Conservation (phyloP, 352 stramenopile genomes). For the Discostella stelligera region DNA sequence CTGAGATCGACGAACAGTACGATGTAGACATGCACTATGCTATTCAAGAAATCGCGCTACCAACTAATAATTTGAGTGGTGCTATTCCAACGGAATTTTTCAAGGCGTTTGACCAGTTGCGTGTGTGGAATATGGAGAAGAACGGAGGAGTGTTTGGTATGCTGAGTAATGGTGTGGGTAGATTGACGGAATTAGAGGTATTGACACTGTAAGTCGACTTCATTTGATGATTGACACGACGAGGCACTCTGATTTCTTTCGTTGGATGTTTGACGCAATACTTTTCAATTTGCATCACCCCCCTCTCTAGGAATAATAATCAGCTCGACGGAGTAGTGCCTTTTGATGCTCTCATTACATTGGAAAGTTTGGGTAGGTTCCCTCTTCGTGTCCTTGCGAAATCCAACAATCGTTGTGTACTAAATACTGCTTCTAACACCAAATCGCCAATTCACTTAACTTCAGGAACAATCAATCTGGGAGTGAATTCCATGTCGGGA, state of each 20-base stretch:
- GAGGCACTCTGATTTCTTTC: too few species aligned
- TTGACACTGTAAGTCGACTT: slow-evolving; percentile 24
- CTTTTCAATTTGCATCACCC: neutral
- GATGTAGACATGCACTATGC: slow-evolving; percentile 2
- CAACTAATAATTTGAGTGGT: slow-evolving; percentile 15
- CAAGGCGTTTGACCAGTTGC: slow-evolving; percentile 10
- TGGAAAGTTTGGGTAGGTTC: neutral
- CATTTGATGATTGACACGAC: neutral
- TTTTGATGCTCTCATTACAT: slow-evolving; percentile 4
- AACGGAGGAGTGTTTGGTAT: neutral
- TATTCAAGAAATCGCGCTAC: slow-evolving; percentile 13
- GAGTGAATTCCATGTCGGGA: neutral
- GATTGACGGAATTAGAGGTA: neutral
- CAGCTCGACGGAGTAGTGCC: slow-evolving; percentile 21
- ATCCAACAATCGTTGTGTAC: neutral
- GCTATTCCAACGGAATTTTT: slow-evolving; percentile 22
- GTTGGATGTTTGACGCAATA: too few species aligned
- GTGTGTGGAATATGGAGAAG: slow-evolving; percentile 12
- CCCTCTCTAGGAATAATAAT: slow-evolving; percentile 6
- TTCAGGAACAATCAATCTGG: neutral
- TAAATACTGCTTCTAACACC: neutral
- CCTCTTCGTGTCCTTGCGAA: neutral
- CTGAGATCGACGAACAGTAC: neutral
- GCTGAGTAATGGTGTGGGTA: neutral
- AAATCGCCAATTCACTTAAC: neutral